phyloP scores from a whole-genome alignment of 2,329 filamentous ascomycete genomes.

The Dactylellina leptospora region DNA sequence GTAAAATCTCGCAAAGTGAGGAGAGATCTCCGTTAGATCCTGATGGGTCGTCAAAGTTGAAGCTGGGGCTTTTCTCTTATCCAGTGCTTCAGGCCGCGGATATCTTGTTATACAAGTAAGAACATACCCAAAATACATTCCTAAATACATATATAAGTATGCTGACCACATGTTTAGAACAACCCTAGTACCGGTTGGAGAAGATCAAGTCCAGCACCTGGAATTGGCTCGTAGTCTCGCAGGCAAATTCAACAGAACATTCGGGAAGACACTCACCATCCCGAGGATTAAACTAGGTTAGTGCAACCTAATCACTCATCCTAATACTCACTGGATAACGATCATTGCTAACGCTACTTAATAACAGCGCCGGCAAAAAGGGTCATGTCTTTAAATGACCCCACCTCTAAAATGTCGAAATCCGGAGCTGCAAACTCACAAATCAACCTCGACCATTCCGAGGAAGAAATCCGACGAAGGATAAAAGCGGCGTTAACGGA shows the following conservation, averaged over 20 bases:
- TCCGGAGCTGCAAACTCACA: slow-evolving; percentile 77
- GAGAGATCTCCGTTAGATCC: slow-evolving; percentile 69
- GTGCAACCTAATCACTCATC: neutral
- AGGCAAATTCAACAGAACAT: slow-evolving; percentile 82
- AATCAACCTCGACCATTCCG: slow-evolving; percentile 80
- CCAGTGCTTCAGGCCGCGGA: slow-evolving; percentile 95
- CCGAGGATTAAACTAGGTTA: slow-evolving; percentile 79
- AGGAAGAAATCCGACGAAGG: slow-evolving; percentile 72
- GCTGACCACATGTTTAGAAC: slow-evolving; percentile 65
- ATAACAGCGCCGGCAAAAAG: slow-evolving; percentile 78
- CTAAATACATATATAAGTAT: neutral
- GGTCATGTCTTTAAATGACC: slow-evolving; percentile 86
- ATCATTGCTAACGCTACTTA: neutral
- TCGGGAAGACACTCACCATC: slow-evolving; percentile 70
- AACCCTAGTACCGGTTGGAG: slow-evolving; percentile 95
- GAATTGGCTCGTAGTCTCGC: slow-evolving; percentile 90
- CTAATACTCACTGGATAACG: neutral
- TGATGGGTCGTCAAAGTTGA: slow-evolving; percentile 71
- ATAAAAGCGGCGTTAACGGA: slow-evolving; percentile 81
- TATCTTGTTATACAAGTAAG: slow-evolving; percentile 80
- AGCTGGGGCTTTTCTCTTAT: slow-evolving; percentile 92
- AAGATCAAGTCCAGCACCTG: slow-evolving; percentile 91
- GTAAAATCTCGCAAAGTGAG: slow-evolving; percentile 74
- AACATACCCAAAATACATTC: neutral
- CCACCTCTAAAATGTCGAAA: slow-evolving; percentile 91